Base-by-base conservation (phyloP, 2,329 filamentous ascomycete species). In the Ophiostoma angusticollis region DNA sequence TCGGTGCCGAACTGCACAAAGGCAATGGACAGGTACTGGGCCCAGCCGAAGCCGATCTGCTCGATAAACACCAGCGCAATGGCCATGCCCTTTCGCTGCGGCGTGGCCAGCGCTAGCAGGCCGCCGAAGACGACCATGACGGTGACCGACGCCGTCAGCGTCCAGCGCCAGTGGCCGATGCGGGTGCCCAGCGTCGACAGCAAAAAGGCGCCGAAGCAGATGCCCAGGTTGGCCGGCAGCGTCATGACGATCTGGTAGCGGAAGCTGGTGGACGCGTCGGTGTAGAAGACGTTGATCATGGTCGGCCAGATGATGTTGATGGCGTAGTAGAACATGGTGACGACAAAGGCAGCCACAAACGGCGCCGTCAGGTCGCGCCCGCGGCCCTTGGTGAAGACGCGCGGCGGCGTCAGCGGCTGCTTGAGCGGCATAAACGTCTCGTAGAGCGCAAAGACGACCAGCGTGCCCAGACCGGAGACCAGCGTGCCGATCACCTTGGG, bases 301-400 rank as follows among this genome's bases (percentile, higher is more conserved):
- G 61, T 62, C 0, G 65, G 64, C 46, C 58, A 67, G 12, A 67
- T 52, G 31, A 68, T 59, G 42, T 61, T 64, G 30, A 57, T 59
- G 24, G 58, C 58, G 49, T 68, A 69, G 52, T 68, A 69, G 33
- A 68, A 68, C 65, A 69, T 70, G 40, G 62, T 68, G 16, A 68
- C 57, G 31, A 69, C 59, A 30, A 58, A 60, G 1, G 60, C 54
- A 4, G 60, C 60, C 19, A 68, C 54, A 38, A 60, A 63, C 0
- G 64, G 64, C 0, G 60, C 63, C 0, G 64, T 67, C 31, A 69
- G 59, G 31, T 66, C 63, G n/a, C 65, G 55, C 2, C 65, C 65
- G 22, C 56, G 50, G 11, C 59, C 58, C 9, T 58, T 53, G 5
- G 60, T 59, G 48, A 70, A 69, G 47, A 70, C 54, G 33, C 58